Percentiles rank a stretch among this genome's conserved stretches.
phyloP scores from a whole-genome alignment of 2,329 filamentous ascomycete genomes.

The Leptographium galeiforme region DNA sequence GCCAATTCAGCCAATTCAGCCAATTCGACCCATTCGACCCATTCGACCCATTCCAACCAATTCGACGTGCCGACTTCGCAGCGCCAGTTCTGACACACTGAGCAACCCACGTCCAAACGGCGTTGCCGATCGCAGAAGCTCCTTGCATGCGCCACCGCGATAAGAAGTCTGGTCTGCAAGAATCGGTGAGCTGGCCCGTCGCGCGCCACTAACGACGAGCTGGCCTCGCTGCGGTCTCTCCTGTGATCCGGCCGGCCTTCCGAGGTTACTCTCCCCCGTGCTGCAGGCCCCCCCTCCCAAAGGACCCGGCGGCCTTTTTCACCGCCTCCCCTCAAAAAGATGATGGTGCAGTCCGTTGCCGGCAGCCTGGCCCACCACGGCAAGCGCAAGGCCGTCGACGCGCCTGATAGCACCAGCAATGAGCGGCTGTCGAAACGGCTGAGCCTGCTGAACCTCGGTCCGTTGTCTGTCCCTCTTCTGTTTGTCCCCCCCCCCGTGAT shows the following conservation, averaged over 20 bases:
- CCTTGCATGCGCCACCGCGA: neutral
- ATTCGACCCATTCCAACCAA: neutral
- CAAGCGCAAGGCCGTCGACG: slow-evolving; percentile 49
- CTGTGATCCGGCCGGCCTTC: no score
- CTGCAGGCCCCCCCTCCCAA: no score
- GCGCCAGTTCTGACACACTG: neutral
- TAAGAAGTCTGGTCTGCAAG: neutral
- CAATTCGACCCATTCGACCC: neutral
- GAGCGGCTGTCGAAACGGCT: slow-evolving; percentile 76
- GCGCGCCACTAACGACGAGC: neutral
- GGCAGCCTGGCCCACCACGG: slow-evolving; percentile 16
- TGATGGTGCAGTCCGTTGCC: slow-evolving; percentile 3
- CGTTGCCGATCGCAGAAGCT: neutral
- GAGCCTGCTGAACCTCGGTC: slow-evolving; percentile 72
- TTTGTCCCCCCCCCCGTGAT: neutral
- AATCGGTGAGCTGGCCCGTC: neutral
- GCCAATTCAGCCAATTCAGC: neutral
- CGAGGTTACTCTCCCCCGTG: no score
- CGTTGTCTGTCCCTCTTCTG: neutral
- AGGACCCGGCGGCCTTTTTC: no score
- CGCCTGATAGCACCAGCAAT: slow-evolving; percentile 36
- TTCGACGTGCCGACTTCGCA: neutral
- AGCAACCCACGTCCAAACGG: neutral
- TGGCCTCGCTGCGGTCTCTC: no score
- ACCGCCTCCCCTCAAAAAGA: neutral